Base-by-base conservation (phyloP, 768 basidiomycete species). In the Dictyophora rubrovolvata region DNA sequence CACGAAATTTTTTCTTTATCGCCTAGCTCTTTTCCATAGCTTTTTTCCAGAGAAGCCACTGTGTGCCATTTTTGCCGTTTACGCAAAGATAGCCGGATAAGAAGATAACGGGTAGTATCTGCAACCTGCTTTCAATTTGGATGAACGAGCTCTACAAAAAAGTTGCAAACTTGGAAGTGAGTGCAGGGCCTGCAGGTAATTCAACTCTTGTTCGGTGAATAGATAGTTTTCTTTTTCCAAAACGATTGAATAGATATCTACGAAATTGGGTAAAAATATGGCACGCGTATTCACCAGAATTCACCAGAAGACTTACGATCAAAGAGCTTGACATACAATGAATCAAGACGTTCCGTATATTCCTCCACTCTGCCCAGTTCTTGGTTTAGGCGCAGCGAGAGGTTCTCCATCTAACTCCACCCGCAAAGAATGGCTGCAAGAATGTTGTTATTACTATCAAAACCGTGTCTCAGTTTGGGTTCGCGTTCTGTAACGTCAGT, bases 31-130 rank as follows among this genome's bases (percentile, higher is more conserved):
- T 17, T 59, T 17, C 69, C 52, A 69, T 71, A 61, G 74, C 71
- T 63, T 74, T 77, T 23, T 71, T 71, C 51, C 65, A 77, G 59
- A 65, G 72, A 54, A 17, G 65, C 59, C 18, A 78, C 61, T 1
- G 80, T 73, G 61, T 83, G 78, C 74, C 83, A 84, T 63, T 76
- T 74, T 53, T 76, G 75, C 18, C 76, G 74, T 64, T 82, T 83
- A 22, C 85, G 78, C n/a, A 86, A 75, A 18, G 82, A 69, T 9
- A 87, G 71, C 14, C 85, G 78, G 3, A 79, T 71, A 48, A 86
- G 77, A 33, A 85, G 79, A 69, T 85, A 88, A 10, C 82, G 77
- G 1, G 82, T 74, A 53, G 78, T 73, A 64, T 86, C 84, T 87
- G 49, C 18, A 9, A 23, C 46, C n/a, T 12, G 23, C 20, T 20